A percentile compares a stretch with the other conserved stretches of the same genome.
Conservation (phyloP, 192 early-diverging fungal genomes). For the Linnemannia elongata region DNA sequence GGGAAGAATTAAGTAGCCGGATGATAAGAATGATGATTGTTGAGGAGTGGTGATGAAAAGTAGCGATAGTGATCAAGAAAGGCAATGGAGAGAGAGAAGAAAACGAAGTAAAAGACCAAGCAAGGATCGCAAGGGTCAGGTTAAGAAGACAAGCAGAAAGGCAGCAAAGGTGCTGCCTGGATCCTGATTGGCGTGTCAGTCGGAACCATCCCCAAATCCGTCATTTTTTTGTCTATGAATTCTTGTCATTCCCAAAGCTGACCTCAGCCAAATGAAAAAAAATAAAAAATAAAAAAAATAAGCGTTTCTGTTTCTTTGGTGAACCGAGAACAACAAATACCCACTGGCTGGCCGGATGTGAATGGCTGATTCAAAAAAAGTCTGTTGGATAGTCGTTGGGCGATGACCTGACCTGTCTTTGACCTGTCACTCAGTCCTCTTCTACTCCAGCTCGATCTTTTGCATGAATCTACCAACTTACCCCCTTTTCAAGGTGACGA, state of each 20-base stretch:
- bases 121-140: no score
- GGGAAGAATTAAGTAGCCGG: not conserved
- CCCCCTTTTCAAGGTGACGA: not conserved
- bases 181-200: conserved; percentile 19
- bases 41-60: not conserved
- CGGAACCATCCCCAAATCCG: not conserved
- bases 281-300: no score
- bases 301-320: no score
- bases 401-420: no score
- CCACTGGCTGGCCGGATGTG: no score
- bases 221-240: not conserved
- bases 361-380: no score
- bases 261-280: not conserved
- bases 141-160: no score
- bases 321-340: no score
- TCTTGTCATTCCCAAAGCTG: not conserved
- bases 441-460: no score
- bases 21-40: not conserved
- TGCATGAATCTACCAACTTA: no score
- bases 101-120: not conserved
- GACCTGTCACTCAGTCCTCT: no score
- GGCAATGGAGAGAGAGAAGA: not conserved
- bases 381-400: no score
- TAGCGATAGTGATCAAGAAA: not conserved
- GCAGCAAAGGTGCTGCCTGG: not conserved